These are phyloP conservation scores for Paramecium pentaurelia DNA, from an alignment of 73 alveolate species.

Conservation along the genomic window DNA sequence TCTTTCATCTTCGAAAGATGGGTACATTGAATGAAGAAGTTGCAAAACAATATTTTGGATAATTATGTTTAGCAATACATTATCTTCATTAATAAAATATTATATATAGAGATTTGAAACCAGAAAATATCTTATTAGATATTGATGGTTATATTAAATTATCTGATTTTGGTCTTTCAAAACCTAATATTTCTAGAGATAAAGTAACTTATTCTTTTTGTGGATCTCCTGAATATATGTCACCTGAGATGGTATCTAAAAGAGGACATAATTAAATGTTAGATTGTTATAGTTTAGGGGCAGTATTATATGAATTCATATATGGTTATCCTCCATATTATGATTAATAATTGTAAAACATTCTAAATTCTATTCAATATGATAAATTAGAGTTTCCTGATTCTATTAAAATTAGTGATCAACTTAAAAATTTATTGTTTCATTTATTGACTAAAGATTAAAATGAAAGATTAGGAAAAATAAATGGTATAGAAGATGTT, in stretches of 20 bases:
- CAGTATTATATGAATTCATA: constrained; percentile 84
- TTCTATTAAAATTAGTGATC: neutral
- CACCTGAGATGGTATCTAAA: constrained; percentile 88
- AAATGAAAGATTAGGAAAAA: constrained; percentile 65
- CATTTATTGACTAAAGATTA: constrained; percentile 77
- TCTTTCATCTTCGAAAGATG: constrained; percentile 66
- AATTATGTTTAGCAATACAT: constrained; percentile 76
- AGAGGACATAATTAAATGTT: constrained; percentile 47
- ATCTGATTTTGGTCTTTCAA: constrained; percentile 89
- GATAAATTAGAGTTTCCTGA: constrained; percentile 52
- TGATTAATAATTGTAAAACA: constrained; percentile 58
- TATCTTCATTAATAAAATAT: constrained; percentile 70
- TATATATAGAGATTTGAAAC: constrained; percentile 83
- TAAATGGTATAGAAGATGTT: constrained; percentile 71
- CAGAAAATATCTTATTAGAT: constrained; percentile 90
- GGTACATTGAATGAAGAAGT: constrained; percentile 70
- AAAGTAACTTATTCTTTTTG: constrained; percentile 73
- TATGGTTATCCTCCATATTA: constrained; percentile 86
- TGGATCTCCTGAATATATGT: constrained; percentile 94
- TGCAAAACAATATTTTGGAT: constrained; percentile 81
- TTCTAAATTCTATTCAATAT: constrained; percentile 64
- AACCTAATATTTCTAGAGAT: constrained; percentile 51
- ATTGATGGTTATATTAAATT: constrained; percentile 78
- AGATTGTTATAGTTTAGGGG: constrained; percentile 88
- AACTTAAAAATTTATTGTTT: constrained; percentile 59